Percentiles rank a stretch among this genome's conserved stretches.
Evolutionary conservation across 2,329 filamentous ascomycete species (phyloP).

Genomic region (Cladosporium halotolerans): DNA sequence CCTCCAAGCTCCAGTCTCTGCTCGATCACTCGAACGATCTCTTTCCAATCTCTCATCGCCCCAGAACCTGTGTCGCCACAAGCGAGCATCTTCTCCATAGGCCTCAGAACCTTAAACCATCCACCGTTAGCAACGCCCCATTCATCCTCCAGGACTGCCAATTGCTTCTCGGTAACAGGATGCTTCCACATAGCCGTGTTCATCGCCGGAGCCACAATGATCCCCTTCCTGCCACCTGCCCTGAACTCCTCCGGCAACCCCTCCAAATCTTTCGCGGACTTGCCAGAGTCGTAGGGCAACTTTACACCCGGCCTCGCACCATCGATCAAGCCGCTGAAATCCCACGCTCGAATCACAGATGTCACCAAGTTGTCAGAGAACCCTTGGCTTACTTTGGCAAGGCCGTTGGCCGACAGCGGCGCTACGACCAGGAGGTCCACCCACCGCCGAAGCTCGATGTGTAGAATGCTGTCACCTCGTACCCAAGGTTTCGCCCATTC

Average conservation of each 20-base stretch:
- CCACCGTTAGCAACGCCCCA: slow-evolving; percentile 54
- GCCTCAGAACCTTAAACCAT: slow-evolving; percentile 65
- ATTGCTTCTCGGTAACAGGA: slow-evolving; percentile 68
- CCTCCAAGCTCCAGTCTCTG: slow-evolving; percentile 25
- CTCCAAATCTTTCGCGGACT: slow-evolving; percentile 2
- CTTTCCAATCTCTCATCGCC: slow-evolving; percentile 75
- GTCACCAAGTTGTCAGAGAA: slow-evolving; percentile 69
- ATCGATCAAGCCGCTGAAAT: slow-evolving; percentile 60
- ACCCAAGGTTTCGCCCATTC: slow-evolving; percentile 80
- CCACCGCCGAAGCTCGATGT: slow-evolving; percentile 83
- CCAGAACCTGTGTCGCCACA: slow-evolving; percentile 80
- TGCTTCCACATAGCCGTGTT: slow-evolving; percentile 89
- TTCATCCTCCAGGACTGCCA: slow-evolving; percentile 63
- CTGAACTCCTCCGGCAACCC: slow-evolving; percentile 13
- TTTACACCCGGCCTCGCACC: slow-evolving; percentile 19
- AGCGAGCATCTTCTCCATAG: slow-evolving; percentile 70
- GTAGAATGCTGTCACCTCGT: slow-evolving; percentile 71
- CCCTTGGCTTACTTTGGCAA: slow-evolving; percentile 77
- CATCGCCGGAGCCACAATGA: slow-evolving; percentile 76
- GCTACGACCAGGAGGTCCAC: slow-evolving; percentile 74
- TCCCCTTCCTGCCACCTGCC: slow-evolving; percentile 50
- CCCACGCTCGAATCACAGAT: slow-evolving; percentile 80
- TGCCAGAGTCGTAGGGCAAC: slow-evolving; percentile 15
- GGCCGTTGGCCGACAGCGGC: slow-evolving; percentile 74
- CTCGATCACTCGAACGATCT: slow-evolving; percentile 64